phyloP scores from a whole-genome alignment of 106 monocot species.

The Apostasia shenzhenica region DNA sequence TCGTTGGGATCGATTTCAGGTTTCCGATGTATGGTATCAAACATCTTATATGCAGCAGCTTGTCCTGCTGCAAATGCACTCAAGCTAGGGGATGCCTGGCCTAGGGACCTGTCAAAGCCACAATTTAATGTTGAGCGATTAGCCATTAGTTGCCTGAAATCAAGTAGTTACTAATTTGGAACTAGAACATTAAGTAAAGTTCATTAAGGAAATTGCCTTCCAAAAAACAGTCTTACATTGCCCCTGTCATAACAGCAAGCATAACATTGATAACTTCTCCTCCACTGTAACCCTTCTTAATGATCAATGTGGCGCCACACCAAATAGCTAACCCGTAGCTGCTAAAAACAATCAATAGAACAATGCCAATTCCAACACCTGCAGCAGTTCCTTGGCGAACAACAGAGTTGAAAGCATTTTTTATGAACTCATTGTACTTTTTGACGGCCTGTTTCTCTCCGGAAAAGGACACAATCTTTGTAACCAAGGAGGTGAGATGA shows the following conservation, averaged over 20 bases:
- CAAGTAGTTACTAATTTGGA: neutral
- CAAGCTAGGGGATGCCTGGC: slow-evolving; percentile 46
- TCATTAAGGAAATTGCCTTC: neutral
- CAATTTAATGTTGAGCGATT: neutral
- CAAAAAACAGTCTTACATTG: slow-evolving; percentile 30
- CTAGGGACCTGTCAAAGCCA: slow-evolving; percentile 44
- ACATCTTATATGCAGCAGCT: slow-evolving; percentile 75
- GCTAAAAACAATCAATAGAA: slow-evolving; percentile 32
- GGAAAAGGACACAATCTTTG: slow-evolving; percentile 51
- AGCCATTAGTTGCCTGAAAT: neutral
- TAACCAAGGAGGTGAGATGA: neutral
- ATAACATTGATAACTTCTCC: slow-evolving; percentile 56
- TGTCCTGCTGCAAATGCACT: slow-evolving; percentile 45
- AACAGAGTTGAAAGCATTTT: slow-evolving; percentile 26
- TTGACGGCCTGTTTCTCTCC: slow-evolving; percentile 41
- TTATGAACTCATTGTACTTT: slow-evolving; percentile 26
- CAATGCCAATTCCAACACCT: slow-evolving; percentile 36
- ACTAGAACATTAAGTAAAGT: neutral
- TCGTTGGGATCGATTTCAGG: slow-evolving; percentile 56
- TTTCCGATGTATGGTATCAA: slow-evolving; percentile 56
- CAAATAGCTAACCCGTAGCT: slow-evolving; percentile 60
- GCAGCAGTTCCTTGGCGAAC: slow-evolving; percentile 36
- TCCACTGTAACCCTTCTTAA: slow-evolving; percentile 60
- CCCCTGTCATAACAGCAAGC: slow-evolving; percentile 46
- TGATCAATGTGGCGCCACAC: slow-evolving; percentile 60